Base-by-base conservation (phyloP, 73 alveolate species). In the Durusdinium trenchii region DNA sequence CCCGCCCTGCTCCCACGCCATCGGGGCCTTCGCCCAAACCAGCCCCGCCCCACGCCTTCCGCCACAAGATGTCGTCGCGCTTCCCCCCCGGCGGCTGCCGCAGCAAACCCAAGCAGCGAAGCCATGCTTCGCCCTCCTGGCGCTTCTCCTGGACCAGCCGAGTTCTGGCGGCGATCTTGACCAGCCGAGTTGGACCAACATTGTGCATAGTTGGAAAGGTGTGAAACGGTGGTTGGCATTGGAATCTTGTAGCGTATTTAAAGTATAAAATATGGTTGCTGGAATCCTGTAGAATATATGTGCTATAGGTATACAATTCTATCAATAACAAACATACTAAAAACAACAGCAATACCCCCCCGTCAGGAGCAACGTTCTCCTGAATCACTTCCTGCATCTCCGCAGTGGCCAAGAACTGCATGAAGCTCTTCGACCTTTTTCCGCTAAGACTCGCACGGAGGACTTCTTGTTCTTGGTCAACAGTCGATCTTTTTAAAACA, bases 101-200 rank as follows among this genome's bases (percentile, higher is more conserved):
- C 60, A 57, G 42, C 7, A 92, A 79, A 20, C 89, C 98, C 79
- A 73, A 36, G 79, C 64, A 35, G 47, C 99, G 82, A 10, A 61
- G 42, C 57, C 81, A 86, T 30, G 95, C 95, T 46, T 86, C 95
- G 42, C 83, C 95, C 64, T 86, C 95, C 35, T 40, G 75, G 76
- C 94, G 94, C 51, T 83, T 83, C 42, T 83, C 94, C 75, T 83
- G 75, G 64, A 67, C 43, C 36, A 32, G 32, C 51, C 7, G 73
- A 23, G 30, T n/a, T n/a, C n/a, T n/a, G n/a, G n/a, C n/a, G n/a
- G n/a, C n/a, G n/a, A n/a, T n/a, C n/a, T n/a, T n/a, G n/a, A n/a
- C n/a, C n/a, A n/a, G n/a, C n/a, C n/a, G n/a, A n/a, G n/a, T n/a
- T n/a, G n/a, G n/a, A n/a, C n/a, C n/a, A n/a, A n/a, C n/a, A n/a